Percentiles rank a stretch among this genome's conserved stretches.
phyloP scores from a whole-genome alignment of 1,284 basidiomycete species.

The Cutaneotrichosporon cyanovorans region DNA sequence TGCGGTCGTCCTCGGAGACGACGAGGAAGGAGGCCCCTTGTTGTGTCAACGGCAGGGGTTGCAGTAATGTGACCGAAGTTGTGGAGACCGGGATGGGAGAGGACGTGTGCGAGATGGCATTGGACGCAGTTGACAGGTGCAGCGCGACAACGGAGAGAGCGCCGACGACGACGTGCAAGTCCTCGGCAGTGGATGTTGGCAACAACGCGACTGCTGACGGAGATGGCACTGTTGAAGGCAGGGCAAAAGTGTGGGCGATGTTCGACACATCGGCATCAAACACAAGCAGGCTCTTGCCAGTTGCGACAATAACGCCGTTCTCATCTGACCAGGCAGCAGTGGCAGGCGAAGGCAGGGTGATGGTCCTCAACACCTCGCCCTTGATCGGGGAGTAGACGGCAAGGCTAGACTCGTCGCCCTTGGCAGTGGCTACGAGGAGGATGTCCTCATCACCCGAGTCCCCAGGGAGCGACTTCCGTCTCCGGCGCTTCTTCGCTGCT shows the following conservation, averaged over 20 bases:
- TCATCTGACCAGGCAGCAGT: conserved; percentile 34
- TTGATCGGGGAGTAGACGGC: conserved; percentile 27
- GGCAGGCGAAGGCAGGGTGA: conserved; percentile 25
- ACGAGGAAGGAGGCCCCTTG: conserved; percentile 54
- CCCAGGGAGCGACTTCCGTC: conserved; percentile 18
- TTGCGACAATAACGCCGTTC: conserved; percentile 27
- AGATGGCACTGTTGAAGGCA: conserved; percentile 23
- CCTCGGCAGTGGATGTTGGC: conserved; percentile 28
- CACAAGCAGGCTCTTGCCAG: conserved; percentile 27
- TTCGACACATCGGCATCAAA: conserved; percentile 28
- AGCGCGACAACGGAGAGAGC: conserved; percentile 27
- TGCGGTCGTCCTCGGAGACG: conserved; percentile 64
- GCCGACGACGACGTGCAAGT: conserved; percentile 31
- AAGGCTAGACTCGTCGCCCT: conserved; percentile 20
- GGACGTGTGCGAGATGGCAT: conserved; percentile 28
- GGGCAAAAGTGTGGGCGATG: conserved; percentile 27
- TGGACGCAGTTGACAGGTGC: conserved; percentile 27
- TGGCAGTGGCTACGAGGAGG: conserved; percentile 33
- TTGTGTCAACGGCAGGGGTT: conserved; percentile 29
- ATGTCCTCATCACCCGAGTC: conserved; percentile 29
- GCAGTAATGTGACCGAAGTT: conserved; percentile 34
- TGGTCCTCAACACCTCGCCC: conserved; percentile 27
- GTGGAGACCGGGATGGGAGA: conserved; percentile 40
- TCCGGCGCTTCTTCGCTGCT: conserved; percentile 28
- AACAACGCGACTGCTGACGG: conserved; percentile 32